Base-by-base conservation (phyloP, 495 filamentous ascomycete species). In the Penicillium canariense region DNA sequence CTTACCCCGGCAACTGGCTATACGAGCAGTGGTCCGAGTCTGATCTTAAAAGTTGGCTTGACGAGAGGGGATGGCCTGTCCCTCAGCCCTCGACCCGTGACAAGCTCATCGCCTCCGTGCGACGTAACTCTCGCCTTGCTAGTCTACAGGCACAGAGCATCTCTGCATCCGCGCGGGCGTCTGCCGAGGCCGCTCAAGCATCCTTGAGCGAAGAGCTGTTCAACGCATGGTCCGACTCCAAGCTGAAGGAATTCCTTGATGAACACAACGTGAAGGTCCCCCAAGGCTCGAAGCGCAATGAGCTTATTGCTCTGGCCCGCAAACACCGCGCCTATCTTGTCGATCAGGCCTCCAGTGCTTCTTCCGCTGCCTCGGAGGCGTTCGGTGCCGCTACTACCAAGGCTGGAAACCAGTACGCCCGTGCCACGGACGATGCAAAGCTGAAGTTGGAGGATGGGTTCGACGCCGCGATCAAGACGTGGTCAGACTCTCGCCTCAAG, bases 1-100 rank as follows among this genome's bases (percentile, higher is more conserved):
- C 81, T 9, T 98, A 98, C 60, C 94, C 94, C 34, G 94, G 94
- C n/a, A 85, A 96, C 71, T 98, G 94, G 94, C 74, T 97, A 28
- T 98, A 96, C 62, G 83, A 84, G 54, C 77, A 87, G 31, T 98
- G 94, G 94, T 83, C 86, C 39, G 82, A 93, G 35, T 88, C 85
- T 49, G 85, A 87, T 31, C 68, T 87, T 36, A 89, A 86, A 70
- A 81, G 86, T 59, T 98, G 89, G 87, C 84, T 97, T 9, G 93
- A 97, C 67, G 87, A 88, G 60, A 85, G 89, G 62, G 94, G 94
- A 53, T 84, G 90, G 67, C 87, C 90, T n/a, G 87, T 78, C 22
- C 94, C 94, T 34, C 91, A 97, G 66, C 89, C 91, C 10, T 84
- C 82, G 17, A 88, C 79, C 40, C 89, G 94, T 36, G 92, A 98